Evolutionary conservation across 257 asterid species (phyloP), one percentile per base, ranked within the genome.

Genomic region (Rauvolfia tetraphylla): DNA sequence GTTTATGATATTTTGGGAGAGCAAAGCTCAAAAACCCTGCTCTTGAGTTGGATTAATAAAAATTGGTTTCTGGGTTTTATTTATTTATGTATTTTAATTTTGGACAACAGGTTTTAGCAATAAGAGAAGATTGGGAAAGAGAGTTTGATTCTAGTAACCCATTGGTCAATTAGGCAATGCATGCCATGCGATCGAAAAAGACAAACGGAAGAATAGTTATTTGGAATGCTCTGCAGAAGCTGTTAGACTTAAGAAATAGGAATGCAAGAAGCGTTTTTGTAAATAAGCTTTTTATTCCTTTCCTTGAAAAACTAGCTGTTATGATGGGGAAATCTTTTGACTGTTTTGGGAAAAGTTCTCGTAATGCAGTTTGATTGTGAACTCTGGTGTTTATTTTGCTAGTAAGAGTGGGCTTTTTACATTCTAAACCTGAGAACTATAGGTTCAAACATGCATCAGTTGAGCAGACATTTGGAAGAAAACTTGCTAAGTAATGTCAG

Each of bases 291-390:
- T 56, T 23, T 0, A 56, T 12, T 17, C 25, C 1, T 34, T 15
- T 63, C 5, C 25, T 34, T 18, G 71, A 14, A 36, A 66, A 38
- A 22, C 20, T 38, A 66, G 38, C 70, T 34, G 0, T 65, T 65
- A 3, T 65, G 49, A 18, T 9, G 48, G 29, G 38, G 31, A 36
- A 36, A 66, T 4, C 17, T 18, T 20, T 38, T 38, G 51, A 38
- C n/a, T 67, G 27, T 63, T 67, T 18, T 36, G 51, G 33, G 3
- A 38, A 62, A 65, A 4, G 22, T 65, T 65, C 44, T 33, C 33
- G 27, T 65, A 36, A 8, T 65, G 71, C 46, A 65, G 71, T 65
- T 65, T 65, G 41, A 14, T 65, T 65, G 27, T 65, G 42, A 33
- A 8, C 15, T 67, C 29, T 66, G 48, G 29, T 17, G 51, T 18